These are phyloP conservation scores for Garcia nutans DNA, from an alignment of 345 rosid species.

Conservation along the genomic window DNA sequence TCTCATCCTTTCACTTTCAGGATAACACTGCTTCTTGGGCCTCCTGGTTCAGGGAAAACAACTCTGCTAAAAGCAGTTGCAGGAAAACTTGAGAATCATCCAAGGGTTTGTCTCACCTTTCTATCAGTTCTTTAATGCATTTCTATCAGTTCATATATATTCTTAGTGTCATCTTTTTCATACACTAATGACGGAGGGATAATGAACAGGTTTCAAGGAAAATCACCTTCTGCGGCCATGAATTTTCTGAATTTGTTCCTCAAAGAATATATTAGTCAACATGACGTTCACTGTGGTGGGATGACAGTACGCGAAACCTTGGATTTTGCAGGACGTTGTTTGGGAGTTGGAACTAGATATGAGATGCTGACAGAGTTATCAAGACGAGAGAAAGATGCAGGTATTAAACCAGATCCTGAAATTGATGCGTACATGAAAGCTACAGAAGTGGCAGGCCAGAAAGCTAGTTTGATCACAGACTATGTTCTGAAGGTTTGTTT, in stretches of 20 bases:
- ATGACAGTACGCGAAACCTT: constrained; percentile 52
- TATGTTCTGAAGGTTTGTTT: constrained; percentile 40
- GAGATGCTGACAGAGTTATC: constrained; percentile 39
- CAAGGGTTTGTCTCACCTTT: constrained; percentile 27
- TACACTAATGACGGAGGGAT: neutral
- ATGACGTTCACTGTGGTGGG: constrained; percentile 44
- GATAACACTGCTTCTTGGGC: constrained; percentile 46
- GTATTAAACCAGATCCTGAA: constrained; percentile 40
- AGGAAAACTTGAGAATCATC: constrained; percentile 32
- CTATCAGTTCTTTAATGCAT: neutral
- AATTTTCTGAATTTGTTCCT: constrained; percentile 41
- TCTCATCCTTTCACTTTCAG: constrained; percentile 10
- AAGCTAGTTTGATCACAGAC: constrained; percentile 33
- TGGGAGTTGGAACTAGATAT: constrained; percentile 41
- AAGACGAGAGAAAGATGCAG: constrained; percentile 42
- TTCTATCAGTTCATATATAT: neutral
- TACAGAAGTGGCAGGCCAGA: constrained; percentile 36
- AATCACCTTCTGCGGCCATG: constrained; percentile 47
- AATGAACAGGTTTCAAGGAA: constrained; percentile 29
- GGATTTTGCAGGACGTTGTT: constrained; percentile 43
- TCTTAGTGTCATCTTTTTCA: too few species aligned
- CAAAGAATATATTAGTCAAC: constrained; percentile 47
- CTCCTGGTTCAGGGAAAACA: constrained; percentile 46
- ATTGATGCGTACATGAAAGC: constrained; percentile 42
- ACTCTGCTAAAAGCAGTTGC: constrained; percentile 40